Evolutionary conservation across 2,329 filamentous ascomycete species (phyloP).

Genomic region (Cercospora brassicicola): DNA sequence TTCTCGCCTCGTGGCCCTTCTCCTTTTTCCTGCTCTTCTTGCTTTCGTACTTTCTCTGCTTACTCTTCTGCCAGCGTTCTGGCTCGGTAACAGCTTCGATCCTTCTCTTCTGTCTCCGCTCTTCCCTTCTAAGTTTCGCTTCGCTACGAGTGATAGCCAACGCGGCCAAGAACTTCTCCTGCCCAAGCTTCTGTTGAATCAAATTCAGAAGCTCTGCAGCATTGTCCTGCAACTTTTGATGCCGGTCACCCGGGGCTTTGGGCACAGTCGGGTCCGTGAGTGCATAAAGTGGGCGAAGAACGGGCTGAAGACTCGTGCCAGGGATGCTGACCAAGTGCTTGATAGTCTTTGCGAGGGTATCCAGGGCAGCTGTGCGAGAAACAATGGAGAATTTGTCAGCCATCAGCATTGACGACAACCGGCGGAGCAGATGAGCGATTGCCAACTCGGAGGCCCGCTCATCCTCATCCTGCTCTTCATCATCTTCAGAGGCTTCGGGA

Average conservation of each 20-base stretch:
- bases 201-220: conserved; percentile 75
- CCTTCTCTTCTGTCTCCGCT: conserved; percentile 78
- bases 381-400: conserved; percentile 60
- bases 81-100: conserved; percentile 83
- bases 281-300: conserved; percentile 72
- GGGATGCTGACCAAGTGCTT: conserved; percentile 62
- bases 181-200: conserved; percentile 83
- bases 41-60: conserved; percentile 79
- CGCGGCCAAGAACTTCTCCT: conserved; percentile 71
- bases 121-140: conserved; percentile 70
- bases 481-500: conserved; percentile 45
- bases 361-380: conserved; percentile 69
- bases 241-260: conserved; percentile 54
- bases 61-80: conserved; percentile 73
- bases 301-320: conserved; percentile 64
- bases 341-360: conserved; percentile 69
- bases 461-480: conserved; percentile 43
- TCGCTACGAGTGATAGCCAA: conserved; percentile 71
- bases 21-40: conserved; percentile 82
- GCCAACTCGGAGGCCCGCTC: conserved; percentile 46
- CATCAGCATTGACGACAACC: conserved; percentile 70
- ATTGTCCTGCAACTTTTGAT: conserved; percentile 69
- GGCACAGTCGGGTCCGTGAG: conserved; percentile 75
- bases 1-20: conserved; percentile 70
- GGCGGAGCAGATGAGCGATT: conserved; percentile 74